These are phyloP conservation scores for Colletotrichum gigasporum DNA, from an alignment of 2,329 filamentous ascomycete species.

Conservation along the genomic window DNA sequence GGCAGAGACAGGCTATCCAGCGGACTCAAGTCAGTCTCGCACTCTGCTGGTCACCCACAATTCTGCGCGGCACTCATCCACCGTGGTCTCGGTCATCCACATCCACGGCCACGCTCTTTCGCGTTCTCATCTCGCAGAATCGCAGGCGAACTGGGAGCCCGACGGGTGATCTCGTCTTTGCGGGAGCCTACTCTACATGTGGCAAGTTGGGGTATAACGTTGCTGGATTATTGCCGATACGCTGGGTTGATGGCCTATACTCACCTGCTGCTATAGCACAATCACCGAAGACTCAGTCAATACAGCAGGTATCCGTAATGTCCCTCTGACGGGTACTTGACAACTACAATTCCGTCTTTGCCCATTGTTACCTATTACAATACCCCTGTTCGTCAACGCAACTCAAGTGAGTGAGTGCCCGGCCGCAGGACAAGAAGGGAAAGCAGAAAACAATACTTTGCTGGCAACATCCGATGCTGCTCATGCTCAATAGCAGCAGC, in stretches of 20 bases:
- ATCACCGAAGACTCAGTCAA: no score
- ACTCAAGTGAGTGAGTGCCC: no score
- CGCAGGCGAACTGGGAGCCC: not conserved
- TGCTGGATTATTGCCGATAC: not conserved
- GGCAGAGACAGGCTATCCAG: not conserved
- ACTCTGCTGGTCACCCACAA: not conserved
- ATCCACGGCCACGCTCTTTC: not conserved
- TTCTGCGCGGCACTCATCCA: not conserved
- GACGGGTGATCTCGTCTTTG: not conserved
- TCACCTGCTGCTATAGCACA: not conserved
- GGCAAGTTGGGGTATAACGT: not conserved
- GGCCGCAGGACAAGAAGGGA: no score
- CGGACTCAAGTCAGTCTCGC: not conserved
- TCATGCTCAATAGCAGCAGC: no score
- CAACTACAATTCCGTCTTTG: no score
- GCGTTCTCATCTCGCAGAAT: not conserved
- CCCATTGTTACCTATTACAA: no score
- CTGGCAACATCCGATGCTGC: no score
- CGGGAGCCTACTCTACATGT: constrained; percentile 7
- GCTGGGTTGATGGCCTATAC: not conserved
- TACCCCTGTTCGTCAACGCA: no score
- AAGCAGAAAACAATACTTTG: no score
- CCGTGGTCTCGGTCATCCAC: no score
- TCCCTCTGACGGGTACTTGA: no score
- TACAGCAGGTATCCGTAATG: no score